Percentiles rank a stretch among this genome's conserved stretches.
phyloP scores from a whole-genome alignment of 2,329 filamentous ascomycete genomes.

The Nakataea oryzae region DNA sequence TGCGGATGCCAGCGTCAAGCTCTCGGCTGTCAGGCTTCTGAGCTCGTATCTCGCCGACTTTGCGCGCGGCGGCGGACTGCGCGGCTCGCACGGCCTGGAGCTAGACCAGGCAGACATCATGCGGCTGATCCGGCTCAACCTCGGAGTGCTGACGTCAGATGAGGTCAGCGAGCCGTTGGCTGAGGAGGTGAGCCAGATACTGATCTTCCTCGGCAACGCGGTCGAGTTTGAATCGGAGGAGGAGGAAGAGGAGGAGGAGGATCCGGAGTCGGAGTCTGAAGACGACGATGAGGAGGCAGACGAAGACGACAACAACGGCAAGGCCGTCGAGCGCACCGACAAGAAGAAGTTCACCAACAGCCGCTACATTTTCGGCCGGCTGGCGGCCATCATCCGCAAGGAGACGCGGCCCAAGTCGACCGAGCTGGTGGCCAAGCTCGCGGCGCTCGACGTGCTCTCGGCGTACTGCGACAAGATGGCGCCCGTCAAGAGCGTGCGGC shows the following conservation, averaged over 20 bases:
- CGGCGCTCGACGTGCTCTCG: constrained; percentile 64
- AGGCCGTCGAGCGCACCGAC: constrained; percentile 22
- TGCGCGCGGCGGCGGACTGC: constrained; percentile 53
- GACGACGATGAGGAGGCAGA: constrained; percentile 30
- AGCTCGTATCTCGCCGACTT: constrained; percentile 74
- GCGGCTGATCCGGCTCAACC: constrained; percentile 40
- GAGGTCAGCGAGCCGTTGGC: constrained; percentile 65
- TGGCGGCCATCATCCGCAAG: constrained; percentile 69
- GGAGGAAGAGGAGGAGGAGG: constrained; percentile 25
- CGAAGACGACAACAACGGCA: constrained; percentile 22
- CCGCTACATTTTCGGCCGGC: constrained; percentile 62
- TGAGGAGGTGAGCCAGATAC: constrained; percentile 66
- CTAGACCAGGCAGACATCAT: constrained; percentile 55
- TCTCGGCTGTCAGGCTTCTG: constrained; percentile 63
- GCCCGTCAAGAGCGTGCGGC: constrained; percentile 42
- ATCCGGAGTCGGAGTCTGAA: constrained; percentile 32
- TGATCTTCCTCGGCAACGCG: constrained; percentile 64
- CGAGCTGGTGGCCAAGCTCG: constrained; percentile 62
- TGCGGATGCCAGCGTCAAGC: constrained; percentile 63
- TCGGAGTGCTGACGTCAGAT: constrained; percentile 48
- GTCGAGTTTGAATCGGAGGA: constrained; percentile 31
- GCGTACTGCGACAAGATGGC: constrained; percentile 52
- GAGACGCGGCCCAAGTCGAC: constrained; percentile 55
- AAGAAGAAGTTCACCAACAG: constrained; percentile 6
- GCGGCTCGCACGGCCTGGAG: constrained; percentile 60